Base-by-base conservation (phyloP, 305 asterid species). In the Fraxinus sp. region DNA sequence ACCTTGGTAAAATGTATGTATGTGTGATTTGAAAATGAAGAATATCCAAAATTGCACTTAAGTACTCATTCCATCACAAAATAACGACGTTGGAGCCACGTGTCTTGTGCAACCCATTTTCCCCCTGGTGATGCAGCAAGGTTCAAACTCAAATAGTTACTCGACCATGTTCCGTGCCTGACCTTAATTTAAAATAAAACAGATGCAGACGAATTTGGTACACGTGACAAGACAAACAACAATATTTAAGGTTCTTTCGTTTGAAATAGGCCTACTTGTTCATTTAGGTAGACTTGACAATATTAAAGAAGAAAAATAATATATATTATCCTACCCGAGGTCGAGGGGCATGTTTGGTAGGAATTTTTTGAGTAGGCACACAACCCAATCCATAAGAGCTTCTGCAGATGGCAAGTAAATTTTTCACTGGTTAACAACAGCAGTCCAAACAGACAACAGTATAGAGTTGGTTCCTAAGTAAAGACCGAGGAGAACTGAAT, bases 381-480 rank as follows among this genome's bases (percentile, higher is more conserved):
- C 18, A 28, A 11, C 75, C n/a, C 33, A 68, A 68, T 68, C 39
- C 18, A 41, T 16, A 28, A 11, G 74, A 66, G 74, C 74, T 66
- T 26, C 74, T 66, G 74, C 74, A 26, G 70, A 7, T 59, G 5
- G 2, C 18, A 62, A 62, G 37, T 68, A 26, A 10, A 26, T 1
- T 68, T 68, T 66, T 28, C n/a, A 68, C 76, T 70, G 76, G 43
- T 70, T 13, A 70, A 32, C 13, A 70, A 70, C 13, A 14, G 41
- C 76, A 70, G 76, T 32, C 20, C 7, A 28, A 32, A 72, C 41
- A 62, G 81, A 33, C 16, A 77, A 68, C 52, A 28, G 46, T 72
- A 71, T 24, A 70, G 84, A 70, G 82, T 86, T 82, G 71, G 87
- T 84, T 75, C 87, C 86, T 70, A 55, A 77, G 71, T 33, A 64